Conservation (phyloP, 768 basidiomycete species). For the Russula emetica region DNA sequence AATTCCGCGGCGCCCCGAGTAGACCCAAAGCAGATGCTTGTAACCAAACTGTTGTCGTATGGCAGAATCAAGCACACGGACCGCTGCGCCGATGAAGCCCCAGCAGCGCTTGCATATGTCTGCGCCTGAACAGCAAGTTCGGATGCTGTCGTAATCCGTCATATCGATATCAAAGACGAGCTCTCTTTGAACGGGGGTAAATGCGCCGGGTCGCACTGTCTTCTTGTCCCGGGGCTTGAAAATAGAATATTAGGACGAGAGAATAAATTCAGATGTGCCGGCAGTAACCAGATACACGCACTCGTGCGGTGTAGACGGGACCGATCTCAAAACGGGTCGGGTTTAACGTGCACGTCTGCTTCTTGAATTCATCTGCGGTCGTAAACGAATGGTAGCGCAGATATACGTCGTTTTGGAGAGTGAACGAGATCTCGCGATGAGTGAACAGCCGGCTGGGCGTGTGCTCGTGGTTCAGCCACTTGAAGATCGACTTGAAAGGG, state of each 20-base stretch:
- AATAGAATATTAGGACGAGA: not conserved
- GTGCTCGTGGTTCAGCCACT: slow-evolving; percentile 93
- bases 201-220: slow-evolving; percentile 60
- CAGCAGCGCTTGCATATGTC: slow-evolving; percentile 92
- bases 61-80: slow-evolving; percentile 73
- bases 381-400: slow-evolving; percentile 92
- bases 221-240: slow-evolving; percentile 84
- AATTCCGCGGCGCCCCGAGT: slow-evolving; percentile 97
- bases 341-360: slow-evolving; percentile 76
- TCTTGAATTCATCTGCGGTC: slow-evolving; percentile 84
- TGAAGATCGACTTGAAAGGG: slow-evolving; percentile 90
- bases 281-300: slow-evolving; percentile 39
- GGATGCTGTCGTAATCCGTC: slow-evolving; percentile 96
- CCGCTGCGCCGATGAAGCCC: slow-evolving; percentile 91
- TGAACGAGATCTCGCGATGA: slow-evolving; percentile 94
- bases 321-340: slow-evolving; percentile 97
- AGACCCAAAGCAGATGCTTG: slow-evolving; percentile 90
- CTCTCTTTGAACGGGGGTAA: slow-evolving; percentile 78
- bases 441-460: slow-evolving; percentile 76
- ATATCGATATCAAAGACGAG: slow-evolving; percentile 99
- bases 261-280: not conserved
- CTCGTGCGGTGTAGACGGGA: slow-evolving; percentile 83
- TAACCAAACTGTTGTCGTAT: slow-evolving; percentile 91
- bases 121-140: slow-evolving; percentile 91
- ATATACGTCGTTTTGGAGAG: slow-evolving; percentile 85